A percentile compares a stretch with the other conserved stretches of the same genome.
phyloP scores from a whole-genome alignment of 176 grass and related monocot genomes.

The Carex myosuroides region DNA sequence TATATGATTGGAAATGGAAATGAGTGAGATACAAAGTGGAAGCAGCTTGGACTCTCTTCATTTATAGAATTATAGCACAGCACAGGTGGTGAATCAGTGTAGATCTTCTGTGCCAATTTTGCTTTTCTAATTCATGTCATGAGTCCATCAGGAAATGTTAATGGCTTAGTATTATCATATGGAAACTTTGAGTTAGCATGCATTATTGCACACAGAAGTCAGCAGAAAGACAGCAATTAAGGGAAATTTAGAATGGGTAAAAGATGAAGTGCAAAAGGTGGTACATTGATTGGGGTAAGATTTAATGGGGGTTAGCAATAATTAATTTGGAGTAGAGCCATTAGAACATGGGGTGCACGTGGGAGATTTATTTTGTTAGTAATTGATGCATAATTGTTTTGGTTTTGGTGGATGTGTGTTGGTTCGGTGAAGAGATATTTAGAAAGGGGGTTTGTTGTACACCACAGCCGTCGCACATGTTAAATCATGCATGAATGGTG shows the following conservation, averaged over 20 bases:
- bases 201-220: not conserved
- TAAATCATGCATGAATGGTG: not conserved
- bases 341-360: constrained; percentile 14
- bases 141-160: not conserved
- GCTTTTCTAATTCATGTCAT: not conserved
- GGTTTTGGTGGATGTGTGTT: not conserved
- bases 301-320: not conserved
- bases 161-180: too few relatives aligned
- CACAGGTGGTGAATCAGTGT: not conserved
- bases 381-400: not conserved
- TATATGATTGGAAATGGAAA: not conserved
- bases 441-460: not conserved
- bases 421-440: constrained; percentile 3
- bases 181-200: too few relatives aligned
- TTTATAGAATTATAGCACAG: constrained; percentile 11
- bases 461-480: not conserved
- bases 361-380: constrained; percentile 14
- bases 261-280: not conserved
- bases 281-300: not conserved
- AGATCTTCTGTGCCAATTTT: not conserved
- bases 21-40: constrained; percentile 12
- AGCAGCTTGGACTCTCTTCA: not conserved
- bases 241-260: not conserved
- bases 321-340: not conserved
- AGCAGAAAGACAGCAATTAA: not conserved